Conservation (phyloP, 345 rosid species). For the Durio zibethinus region DNA sequence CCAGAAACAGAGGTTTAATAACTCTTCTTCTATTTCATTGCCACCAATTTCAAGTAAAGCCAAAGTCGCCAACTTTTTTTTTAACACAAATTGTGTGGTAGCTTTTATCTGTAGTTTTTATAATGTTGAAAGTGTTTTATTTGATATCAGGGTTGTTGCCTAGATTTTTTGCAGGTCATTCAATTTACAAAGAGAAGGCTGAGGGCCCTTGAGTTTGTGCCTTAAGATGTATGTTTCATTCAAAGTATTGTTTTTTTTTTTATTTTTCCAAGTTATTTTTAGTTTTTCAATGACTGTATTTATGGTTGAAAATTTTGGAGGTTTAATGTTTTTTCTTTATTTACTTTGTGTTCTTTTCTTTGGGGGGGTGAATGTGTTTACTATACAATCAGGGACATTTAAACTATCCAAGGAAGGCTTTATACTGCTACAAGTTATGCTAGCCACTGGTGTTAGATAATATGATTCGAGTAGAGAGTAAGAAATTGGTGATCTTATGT, state of each 20-base stretch:
- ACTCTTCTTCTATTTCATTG: slow-evolving; percentile 29
- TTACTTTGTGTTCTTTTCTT: background rate
- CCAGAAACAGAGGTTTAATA: slow-evolving; percentile 33
- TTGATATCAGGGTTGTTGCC: slow-evolving; percentile 40
- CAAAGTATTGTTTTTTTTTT: background rate
- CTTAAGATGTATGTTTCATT: slow-evolving; percentile 51
- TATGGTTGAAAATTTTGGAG: background rate
- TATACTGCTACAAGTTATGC: slow-evolving; percentile 77
- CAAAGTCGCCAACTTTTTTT: background rate
- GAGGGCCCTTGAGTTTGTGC: slow-evolving; percentile 67
- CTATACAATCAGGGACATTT: slow-evolving; percentile 70
- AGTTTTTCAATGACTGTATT: too few species aligned
- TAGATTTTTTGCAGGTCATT: slow-evolving; percentile 67
- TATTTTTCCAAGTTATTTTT: background rate
- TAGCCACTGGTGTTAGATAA: slow-evolving; percentile 63
- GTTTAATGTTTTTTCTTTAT: slow-evolving; percentile 6
- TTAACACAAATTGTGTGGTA: background rate
- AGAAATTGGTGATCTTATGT: slow-evolving; percentile 45
- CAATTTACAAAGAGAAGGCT: slow-evolving; percentile 94
- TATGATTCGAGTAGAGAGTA: slow-evolving; percentile 94
- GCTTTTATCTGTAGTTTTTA: background rate
- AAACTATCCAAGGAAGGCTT: slow-evolving; percentile 70
- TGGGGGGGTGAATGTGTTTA: background rate
- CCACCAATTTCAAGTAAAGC: slow-evolving; percentile 25
- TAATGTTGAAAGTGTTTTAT: background rate